These are phyloP conservation scores for Pseudophaeomoniella oleicola DNA, from an alignment of 2,329 filamentous ascomycete genomes.

Conservation along the genomic window DNA sequence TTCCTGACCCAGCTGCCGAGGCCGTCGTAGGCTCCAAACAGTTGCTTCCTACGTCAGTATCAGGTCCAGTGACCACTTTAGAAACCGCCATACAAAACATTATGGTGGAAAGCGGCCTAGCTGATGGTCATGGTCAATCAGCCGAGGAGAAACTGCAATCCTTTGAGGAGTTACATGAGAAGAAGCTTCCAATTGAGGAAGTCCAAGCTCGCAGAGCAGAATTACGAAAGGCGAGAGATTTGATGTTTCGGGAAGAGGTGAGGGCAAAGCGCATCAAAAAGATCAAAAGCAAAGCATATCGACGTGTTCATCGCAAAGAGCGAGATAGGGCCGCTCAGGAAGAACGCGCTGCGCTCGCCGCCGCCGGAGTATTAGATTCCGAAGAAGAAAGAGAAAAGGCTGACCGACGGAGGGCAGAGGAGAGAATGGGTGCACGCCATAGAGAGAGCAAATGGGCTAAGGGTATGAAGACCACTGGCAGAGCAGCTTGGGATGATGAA, in stretches of 20 bases:
- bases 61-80: constrained; percentile 61
- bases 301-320: constrained; percentile 77
- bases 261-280: constrained; percentile 90
- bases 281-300: constrained; percentile 95
- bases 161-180: constrained; percentile 54
- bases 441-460: constrained; percentile 89
- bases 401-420: constrained; percentile 65
- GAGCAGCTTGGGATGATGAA: constrained; percentile 78
- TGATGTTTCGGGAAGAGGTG: constrained; percentile 77
- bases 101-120: constrained; percentile 72
- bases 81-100: constrained; percentile 79
- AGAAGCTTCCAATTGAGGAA: constrained; percentile 58
- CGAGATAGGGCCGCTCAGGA: constrained; percentile 41
- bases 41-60: constrained; percentile 42
- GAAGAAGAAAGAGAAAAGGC: constrained; percentile 50
- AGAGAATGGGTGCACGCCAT: constrained; percentile 73
- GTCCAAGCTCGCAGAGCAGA: constrained; percentile 58
- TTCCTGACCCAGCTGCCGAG: constrained; percentile 55
- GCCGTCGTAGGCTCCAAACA: constrained; percentile 47
- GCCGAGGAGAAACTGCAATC: constrained; percentile 52
- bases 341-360: constrained; percentile 42
- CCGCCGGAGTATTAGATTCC: constrained; percentile 44
- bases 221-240: constrained; percentile 64
- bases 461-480: constrained; percentile 61
- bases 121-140: constrained; percentile 42